A percentile compares a stretch with the other conserved stretches of the same genome.
Conservation (phyloP, 768 basidiomycete genomes). For the Hypholoma sublateritium region DNA sequence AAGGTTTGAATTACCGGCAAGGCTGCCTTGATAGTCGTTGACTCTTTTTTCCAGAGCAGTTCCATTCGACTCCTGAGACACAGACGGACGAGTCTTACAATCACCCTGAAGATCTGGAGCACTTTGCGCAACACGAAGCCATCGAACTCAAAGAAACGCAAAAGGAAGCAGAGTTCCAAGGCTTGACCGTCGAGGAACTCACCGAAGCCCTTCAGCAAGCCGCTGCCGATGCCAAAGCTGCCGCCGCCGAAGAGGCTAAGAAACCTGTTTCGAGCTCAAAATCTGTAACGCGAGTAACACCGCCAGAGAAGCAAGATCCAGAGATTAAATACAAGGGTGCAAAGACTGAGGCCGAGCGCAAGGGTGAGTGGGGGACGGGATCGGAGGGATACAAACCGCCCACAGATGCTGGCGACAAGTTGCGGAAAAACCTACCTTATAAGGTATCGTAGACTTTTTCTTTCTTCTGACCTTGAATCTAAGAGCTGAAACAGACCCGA, state of each 20-base stretch:
- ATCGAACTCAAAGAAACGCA: slow-evolving; percentile 87
- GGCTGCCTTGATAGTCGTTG: background rate
- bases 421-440: slow-evolving; percentile 85
- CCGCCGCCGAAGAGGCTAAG: slow-evolving; percentile 7
- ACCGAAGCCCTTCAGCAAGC: slow-evolving; percentile 47
- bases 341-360: slow-evolving; percentile 46
- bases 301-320: slow-evolving; percentile 74
- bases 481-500: slow-evolving; percentile 51
- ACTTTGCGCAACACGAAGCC: slow-evolving; percentile 84
- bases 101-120: slow-evolving; percentile 92
- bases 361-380: slow-evolving; percentile 73
- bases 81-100: slow-evolving; percentile 94
- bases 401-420: slow-evolving; percentile 69
- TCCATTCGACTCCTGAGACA: slow-evolving; percentile 94
- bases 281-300: slow-evolving; percentile 54
- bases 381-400: slow-evolving; percentile 71
- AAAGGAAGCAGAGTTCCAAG: slow-evolving; percentile 82
- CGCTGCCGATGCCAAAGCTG: slow-evolving; percentile 24
- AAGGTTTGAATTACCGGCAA: slow-evolving; percentile 52
- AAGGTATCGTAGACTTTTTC: slow-evolving; percentile 54
- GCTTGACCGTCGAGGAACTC: slow-evolving; percentile 75
- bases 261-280: slow-evolving; percentile 19
- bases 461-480: slow-evolving; percentile 24
- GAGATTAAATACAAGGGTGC: slow-evolving; percentile 58
- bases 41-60: slow-evolving; percentile 59